Evolutionary conservation across 1,139 yeast genomes (phyloP), one percentile per base, ranked within the genome.

Genomic region (Suhomyces atakaporum): DNA sequence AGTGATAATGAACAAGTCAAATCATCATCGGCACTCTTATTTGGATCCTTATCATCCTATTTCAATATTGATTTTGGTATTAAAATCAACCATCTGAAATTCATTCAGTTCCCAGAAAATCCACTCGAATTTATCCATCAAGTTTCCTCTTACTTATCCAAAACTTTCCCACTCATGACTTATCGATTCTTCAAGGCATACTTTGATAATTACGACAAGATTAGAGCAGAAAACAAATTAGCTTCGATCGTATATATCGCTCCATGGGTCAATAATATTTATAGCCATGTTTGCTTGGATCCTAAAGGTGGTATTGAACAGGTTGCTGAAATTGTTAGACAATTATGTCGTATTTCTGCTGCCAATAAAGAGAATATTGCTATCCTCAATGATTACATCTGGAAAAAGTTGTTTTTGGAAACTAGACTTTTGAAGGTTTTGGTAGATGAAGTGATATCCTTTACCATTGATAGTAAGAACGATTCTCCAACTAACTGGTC

Each of bases 211-310:
- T 77, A 73, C 45, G 77, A 73, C 2, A 66, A 67, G 35, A 54
- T 70, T 21, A 67, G 75, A 5, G 41, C 40, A 3, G 63, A 58
- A 18, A 57, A 58, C 30, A 58, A 60, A 35, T 47, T 67, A 29
- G 58, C 66, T 40, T 74, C 80, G 1, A 63, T 83, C 4, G 60
- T 73, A 45, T 81, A 79, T 51, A 65, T 82, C 9, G 70, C 87
- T 1, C 90, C 94, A 2, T 88, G 96, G 95, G 70, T 85, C n/a
- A 74, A 73, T 23, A 84, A 87, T 49, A 66, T 86, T 19, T 77
- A 81, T 51, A 70, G 69, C 16, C 60, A 77, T 47, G 79, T 86
- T 10, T 81, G 71, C 50, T 53, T 73, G 28, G 76, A 72, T 48
- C 79, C 75, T 20, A 72, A 71, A 25, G 65, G 62, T 41, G 94